Evolutionary conservation across 495 filamentous ascomycete species (phyloP), one percentile per base, ranked within the genome.

Genomic region (Penicillium argentinense): DNA sequence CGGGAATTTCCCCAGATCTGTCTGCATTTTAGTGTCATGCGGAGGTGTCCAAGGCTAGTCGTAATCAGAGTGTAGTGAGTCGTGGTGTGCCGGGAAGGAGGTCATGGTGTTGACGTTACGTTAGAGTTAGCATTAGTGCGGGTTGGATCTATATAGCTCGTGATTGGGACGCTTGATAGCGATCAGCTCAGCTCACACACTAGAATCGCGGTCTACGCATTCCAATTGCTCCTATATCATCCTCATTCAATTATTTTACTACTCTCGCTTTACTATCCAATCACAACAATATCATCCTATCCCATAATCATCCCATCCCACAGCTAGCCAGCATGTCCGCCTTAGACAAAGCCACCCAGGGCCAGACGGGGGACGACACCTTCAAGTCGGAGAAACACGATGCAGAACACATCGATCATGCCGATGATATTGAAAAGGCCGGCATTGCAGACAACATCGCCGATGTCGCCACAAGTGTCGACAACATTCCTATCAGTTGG

Each of bases 401-500:
- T 21, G 32, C 34, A 16, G 30, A 45, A 26, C 34, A 32, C 7
- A 6, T 25, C 22, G 25, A 29, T 2, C 4, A 39, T 39, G 33
- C 16, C 13, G 44, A 47, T 19, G 22, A 29, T 14, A 37, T 47
- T 7, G 44, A 47, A 8, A 47, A 47, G 34, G 16, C 14, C 25
- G 34, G 19, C 4, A 36, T 19, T 6, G 16, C 19, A 7, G 19
- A 34, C 11, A 32, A 17, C n/a, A 32, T 49, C n/a, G 33, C 24
- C 14, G 33, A 50, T 24, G 26, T 50, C 11, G 40, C 47, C 9
- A 44, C 47, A 9, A 43, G 39, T 18, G 40, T 50, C 19, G 40
- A 50, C 25, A 32, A 50, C 12, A 43, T 37, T 14, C 39, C 44
- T 19, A 28, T 47, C 11, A 47, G 38, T 16, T 64, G 49, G 49